Evolutionary conservation across 1,139 yeast genomes (phyloP).

Genomic region (Tardiomyces blankii): DNA sequence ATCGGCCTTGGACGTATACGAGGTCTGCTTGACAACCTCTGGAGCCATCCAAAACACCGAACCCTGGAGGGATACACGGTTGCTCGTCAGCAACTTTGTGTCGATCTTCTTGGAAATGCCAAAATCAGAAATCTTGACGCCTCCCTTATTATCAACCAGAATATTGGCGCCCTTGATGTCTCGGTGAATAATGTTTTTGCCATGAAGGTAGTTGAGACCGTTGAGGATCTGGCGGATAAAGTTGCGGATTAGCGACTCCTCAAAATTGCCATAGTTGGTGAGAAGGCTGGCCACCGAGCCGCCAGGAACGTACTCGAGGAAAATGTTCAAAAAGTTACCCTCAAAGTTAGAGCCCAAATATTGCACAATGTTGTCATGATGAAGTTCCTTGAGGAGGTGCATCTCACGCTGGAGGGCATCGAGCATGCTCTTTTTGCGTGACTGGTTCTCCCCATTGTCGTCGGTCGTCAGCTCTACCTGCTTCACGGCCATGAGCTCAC

Average conservation of each 20-base stretch:
- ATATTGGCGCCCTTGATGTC: constrained; percentile 96
- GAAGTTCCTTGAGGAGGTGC: constrained; percentile 90
- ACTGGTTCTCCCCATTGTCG: constrained; percentile 47
- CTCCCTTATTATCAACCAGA: constrained; percentile 81
- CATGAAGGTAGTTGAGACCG: constrained; percentile 90
- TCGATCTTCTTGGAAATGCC: constrained; percentile 82
- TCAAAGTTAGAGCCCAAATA: constrained; percentile 97
- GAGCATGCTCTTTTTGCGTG: constrained; percentile 63
- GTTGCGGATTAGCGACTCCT: constrained; percentile 84
- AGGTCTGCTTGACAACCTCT: constrained; percentile 73
- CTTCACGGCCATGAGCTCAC: constrained; percentile 94
- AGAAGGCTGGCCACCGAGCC: constrained; percentile 81
- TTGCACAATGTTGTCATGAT: constrained; percentile 93
- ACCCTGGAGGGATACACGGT: constrained; percentile 48
- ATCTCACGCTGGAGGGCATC: constrained; percentile 91
- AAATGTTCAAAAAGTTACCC: constrained; percentile 85
- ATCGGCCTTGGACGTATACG: constrained; percentile 48
- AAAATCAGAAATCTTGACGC: constrained; percentile 89
- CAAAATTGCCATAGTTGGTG: constrained; percentile 88
- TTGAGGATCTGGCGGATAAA: constrained; percentile 89
- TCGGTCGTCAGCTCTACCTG: constrained; percentile 68
- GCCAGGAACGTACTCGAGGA: constrained; percentile 97
- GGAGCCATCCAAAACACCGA: constrained; percentile 72
- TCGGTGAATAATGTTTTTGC: constrained; percentile 91
- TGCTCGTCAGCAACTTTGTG: not conserved